Evolutionary conservation across 208 protist species (phyloP).

Genomic region (Trypanosoma boissoni): DNA sequence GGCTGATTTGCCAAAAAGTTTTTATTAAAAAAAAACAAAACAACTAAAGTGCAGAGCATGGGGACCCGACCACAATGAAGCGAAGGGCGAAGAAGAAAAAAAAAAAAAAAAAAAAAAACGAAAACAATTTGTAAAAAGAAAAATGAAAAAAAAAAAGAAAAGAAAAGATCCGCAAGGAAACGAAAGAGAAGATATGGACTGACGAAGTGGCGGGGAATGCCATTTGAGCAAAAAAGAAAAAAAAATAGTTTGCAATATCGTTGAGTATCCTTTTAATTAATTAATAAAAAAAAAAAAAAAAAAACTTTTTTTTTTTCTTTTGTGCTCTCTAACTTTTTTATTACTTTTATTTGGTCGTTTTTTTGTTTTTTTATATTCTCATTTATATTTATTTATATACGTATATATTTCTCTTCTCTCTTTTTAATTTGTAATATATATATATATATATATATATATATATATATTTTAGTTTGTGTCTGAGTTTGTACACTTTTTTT

Average conservation of each 20-base stretch:
- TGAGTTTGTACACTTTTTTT: constrained; percentile 9
- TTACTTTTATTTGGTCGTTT: neutral
- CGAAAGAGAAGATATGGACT: neutral
- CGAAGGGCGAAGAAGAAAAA: constrained; percentile 2
- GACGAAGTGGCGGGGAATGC: neutral
- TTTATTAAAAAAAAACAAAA: constrained; percentile 10
- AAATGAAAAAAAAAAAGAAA: constrained; percentile 1
- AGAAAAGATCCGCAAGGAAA: neutral
- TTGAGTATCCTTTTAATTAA: neutral
- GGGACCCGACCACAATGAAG: neutral
- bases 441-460: constrained; percentile 7
- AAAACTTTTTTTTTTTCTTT: constrained; percentile 14
- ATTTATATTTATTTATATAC: constrained; percentile 7
- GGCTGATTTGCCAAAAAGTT: too few relatives aligned
- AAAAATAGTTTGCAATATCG: neutral
- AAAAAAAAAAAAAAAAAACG: constrained; percentile 14
- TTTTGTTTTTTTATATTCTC: constrained; percentile 14
- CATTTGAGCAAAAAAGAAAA: neutral
- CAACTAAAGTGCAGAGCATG: constrained; percentile 8
- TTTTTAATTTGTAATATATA: neutral
- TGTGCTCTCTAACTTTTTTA: constrained; percentile 14
- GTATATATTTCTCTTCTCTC: constrained; percentile 12
- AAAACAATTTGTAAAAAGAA: neutral
- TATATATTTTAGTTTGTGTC: constrained; percentile 1
- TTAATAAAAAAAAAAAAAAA: neutral